Conservation (phyloP, 129 eudicot genomes). For the carrot (Daucus carota) region DH1_v3.0 NC_030385.2:46271501-46272000, state of each 20-base stretch:
- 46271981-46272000: not conserved
- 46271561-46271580: not conserved
- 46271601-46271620: not conserved
- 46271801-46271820: slow-evolving; percentile 2
- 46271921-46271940: no score
- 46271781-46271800: slow-evolving; percentile 78
- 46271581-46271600: not conserved
- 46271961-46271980: not conserved
- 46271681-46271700: slow-evolving; percentile 78
- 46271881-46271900: not conserved
- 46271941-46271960: not conserved
- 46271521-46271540: not conserved
- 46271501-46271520: not conserved
- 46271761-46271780: slow-evolving; percentile 85
- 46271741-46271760: slow-evolving; percentile 88
- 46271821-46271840: not conserved
- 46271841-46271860: not conserved
- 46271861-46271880: not conserved
- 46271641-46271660: not conserved
- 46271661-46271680: slow-evolving; percentile 68
- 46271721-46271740: slow-evolving; percentile 95
- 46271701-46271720: slow-evolving; percentile 73
- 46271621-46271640: not conserved
- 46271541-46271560: not conserved
- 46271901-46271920: not conserved